Evolutionary conservation across 441 rosid genomes (phyloP).

Genomic region (Cnidoscolus chayamansa): DNA sequence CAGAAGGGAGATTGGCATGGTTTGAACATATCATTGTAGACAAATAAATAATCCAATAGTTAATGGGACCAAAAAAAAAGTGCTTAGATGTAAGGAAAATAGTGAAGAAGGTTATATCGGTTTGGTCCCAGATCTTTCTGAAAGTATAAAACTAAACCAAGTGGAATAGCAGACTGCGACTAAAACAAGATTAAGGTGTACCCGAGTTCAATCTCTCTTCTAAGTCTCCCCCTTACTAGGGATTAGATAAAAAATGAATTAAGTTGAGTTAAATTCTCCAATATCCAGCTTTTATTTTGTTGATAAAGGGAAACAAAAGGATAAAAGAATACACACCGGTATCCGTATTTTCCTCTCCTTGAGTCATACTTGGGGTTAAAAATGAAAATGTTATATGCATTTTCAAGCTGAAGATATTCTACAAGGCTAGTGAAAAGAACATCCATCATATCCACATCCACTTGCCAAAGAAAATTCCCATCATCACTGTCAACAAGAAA

Average conservation of each 20-base stretch:
- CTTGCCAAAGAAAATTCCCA: constrained; percentile 71
- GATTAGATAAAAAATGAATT: not conserved
- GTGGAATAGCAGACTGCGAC: not conserved
- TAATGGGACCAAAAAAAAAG: not conserved
- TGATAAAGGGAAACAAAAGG: not conserved
- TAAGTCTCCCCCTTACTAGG: not conserved
- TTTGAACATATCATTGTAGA: not conserved
- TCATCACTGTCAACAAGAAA: constrained; percentile 53
- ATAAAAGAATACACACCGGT: constrained; percentile 51
- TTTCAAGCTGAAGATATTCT: constrained; percentile 80
- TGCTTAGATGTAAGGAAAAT: not conserved
- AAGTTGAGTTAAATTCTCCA: not conserved
- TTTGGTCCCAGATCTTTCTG: not conserved
- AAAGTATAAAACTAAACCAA: not conserved
- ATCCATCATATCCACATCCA: constrained; percentile 85
- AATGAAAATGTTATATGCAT: constrained; percentile 82
- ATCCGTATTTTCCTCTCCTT: constrained; percentile 71
- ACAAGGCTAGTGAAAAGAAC: constrained; percentile 81
- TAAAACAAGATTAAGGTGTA: not conserved
- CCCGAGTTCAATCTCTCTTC: not conserved
- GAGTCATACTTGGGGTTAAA: constrained; percentile 66
- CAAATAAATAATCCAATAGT: not conserved
- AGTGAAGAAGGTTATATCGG: not conserved
- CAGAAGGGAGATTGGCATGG: not conserved
- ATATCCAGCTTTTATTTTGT: not conserved